Conservation (phyloP, 2,329 filamentous ascomycete species). For the Alternaria sp. region DNA sequence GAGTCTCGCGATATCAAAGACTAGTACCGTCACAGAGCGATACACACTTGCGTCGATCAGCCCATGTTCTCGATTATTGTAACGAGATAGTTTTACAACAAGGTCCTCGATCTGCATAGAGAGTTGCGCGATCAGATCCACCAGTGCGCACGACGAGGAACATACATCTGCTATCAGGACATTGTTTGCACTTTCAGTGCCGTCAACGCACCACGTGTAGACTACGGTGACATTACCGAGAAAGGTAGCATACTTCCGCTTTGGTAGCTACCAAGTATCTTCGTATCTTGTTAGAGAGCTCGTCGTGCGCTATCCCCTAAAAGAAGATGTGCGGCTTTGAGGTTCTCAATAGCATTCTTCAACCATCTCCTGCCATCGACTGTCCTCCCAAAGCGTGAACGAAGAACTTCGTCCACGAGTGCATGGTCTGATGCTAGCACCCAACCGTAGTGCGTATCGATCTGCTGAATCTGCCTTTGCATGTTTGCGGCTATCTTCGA, state of each 20-base stretch:
- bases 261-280: not conserved
- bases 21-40: not conserved
- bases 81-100: no score
- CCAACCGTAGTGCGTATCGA: constrained; percentile 19
- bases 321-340: not conserved
- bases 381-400: not conserved
- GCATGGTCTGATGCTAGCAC: constrained; percentile 12
- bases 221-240: not conserved
- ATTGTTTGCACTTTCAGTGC: no score
- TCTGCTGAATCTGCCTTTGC: not conserved
- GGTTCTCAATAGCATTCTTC: not conserved
- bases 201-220: not conserved
- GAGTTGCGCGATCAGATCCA: no score
- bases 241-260: not conserved
- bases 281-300: not conserved
- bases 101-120: no score
- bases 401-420: not conserved
- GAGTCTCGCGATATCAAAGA: not conserved
- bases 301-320: not conserved
- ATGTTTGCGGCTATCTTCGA: not conserved
- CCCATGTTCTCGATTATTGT: not conserved
- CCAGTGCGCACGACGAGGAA: no score
- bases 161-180: no score
- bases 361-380: constrained; percentile 1
- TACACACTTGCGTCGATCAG: not conserved